Percentiles rank a stretch among this genome's conserved stretches.
phyloP scores from a whole-genome alignment of 106 monocot genomes.

The Gastrodia elata region DNA sequence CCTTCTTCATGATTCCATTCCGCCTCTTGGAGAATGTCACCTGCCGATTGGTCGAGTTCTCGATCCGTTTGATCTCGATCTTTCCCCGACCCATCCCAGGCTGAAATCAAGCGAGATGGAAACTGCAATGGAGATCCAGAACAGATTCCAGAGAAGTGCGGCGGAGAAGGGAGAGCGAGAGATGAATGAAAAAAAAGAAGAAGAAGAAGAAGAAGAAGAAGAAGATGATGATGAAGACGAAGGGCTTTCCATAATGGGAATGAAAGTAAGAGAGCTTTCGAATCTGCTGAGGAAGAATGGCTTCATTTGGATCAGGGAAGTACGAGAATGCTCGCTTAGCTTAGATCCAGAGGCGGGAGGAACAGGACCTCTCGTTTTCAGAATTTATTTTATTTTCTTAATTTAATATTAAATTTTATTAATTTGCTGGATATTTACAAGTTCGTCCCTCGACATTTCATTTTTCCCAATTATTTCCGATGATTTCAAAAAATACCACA shows the following conservation, averaged over 20 bases:
- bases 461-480: too few relatives aligned
- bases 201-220: not conserved
- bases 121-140: not conserved
- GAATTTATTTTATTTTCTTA: not conserved
- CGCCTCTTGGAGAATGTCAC: slow-evolving; percentile 89
- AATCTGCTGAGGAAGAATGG: not conserved
- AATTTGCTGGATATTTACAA: too few relatives aligned
- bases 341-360: slow-evolving; percentile 1
- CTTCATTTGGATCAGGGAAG: not conserved
- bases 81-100: slow-evolving; percentile 19
- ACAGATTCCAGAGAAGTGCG: not conserved
- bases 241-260: slow-evolving; percentile 1
- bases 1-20: slow-evolving; percentile 97
- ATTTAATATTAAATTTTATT: not conserved
- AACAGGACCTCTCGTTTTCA: not conserved
- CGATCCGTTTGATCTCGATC: slow-evolving; percentile 98
- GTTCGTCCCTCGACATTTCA: too few relatives aligned
- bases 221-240: slow-evolving; percentile 4
- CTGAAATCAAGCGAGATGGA: not conserved
- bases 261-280: slow-evolving; percentile 9
- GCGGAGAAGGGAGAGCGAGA: not conserved
- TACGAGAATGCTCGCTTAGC: slow-evolving; percentile 1
- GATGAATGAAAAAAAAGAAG: too few relatives aligned
- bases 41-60: slow-evolving; percentile 86
- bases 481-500: too few relatives aligned